Percentiles rank a stretch among this genome's conserved stretches.
These are phyloP conservation scores for Gomphus bonarii DNA, from an alignment of 1,284 basidiomycete species.

Conservation along the genomic window DNA sequence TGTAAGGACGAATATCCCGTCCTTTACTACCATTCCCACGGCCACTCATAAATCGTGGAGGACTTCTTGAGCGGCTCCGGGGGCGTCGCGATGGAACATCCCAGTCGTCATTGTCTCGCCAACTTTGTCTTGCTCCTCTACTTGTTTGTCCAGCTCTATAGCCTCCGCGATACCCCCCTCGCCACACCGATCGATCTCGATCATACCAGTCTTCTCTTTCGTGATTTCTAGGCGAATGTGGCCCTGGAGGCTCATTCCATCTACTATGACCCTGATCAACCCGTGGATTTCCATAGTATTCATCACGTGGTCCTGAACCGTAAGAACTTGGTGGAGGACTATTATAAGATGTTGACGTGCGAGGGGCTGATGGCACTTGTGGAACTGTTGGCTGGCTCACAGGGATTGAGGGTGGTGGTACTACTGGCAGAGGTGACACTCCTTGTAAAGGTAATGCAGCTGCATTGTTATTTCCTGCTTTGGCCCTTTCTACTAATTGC, in stretches of 20 bases:
- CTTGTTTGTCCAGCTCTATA: conserved; percentile 36
- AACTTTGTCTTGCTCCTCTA: conserved; percentile 18
- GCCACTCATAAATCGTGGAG: conserved; percentile 35
- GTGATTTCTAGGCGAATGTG: conserved; percentile 35
- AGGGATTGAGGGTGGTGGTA: not conserved
- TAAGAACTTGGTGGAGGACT: conserved; percentile 5
- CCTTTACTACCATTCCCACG: conserved; percentile 24
- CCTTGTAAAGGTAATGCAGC: conserved; percentile 5
- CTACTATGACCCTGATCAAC: conserved; percentile 37
- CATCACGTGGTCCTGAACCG: conserved; percentile 5
- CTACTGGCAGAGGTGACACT: not conserved
- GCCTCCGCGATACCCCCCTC: conserved; percentile 34
- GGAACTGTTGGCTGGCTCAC: not conserved
- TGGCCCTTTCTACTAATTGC: conserved; percentile 56
- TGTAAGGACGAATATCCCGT: conserved; percentile 41
- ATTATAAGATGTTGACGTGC: conserved; percentile 4
- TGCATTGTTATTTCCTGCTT: conserved; percentile 19
- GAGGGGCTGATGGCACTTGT: not conserved
- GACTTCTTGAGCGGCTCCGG: conserved; percentile 63
- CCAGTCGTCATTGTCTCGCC: conserved; percentile 25
- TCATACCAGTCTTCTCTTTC: conserved; percentile 28
- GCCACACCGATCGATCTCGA: conserved; percentile 25
- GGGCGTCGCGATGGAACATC: conserved; percentile 35
- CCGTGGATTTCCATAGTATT: conserved; percentile 20
- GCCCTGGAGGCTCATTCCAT: conserved; percentile 27